Evolutionary conservation across 1,139 yeast species (phyloP).

Genomic region (Candida sp.): DNA sequence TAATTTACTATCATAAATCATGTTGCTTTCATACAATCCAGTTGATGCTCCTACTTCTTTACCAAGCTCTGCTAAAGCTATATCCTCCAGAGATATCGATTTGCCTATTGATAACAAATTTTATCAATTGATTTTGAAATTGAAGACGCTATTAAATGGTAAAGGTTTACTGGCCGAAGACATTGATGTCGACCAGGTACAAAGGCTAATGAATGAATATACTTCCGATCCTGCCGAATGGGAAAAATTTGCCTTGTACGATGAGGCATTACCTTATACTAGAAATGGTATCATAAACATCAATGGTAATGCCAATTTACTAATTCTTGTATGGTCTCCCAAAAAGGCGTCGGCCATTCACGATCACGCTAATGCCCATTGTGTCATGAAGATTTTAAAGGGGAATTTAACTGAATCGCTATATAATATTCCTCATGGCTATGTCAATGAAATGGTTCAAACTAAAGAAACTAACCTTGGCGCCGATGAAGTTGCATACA

Average conservation of each 20-base stretch:
- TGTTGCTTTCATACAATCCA: no score
- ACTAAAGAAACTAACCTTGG: constrained; percentile 31
- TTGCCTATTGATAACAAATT: constrained; percentile 8
- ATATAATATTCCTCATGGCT: constrained; percentile 47
- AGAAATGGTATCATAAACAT: constrained; percentile 67
- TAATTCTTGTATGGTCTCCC: constrained; percentile 72
- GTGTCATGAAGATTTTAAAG: constrained; percentile 60
- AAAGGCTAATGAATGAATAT: constrained; percentile 47
- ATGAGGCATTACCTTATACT: constrained; percentile 47
- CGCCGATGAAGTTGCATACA: constrained; percentile 59
- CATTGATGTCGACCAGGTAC: constrained; percentile 49
- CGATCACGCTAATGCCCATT: constrained; percentile 77
- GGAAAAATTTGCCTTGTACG: constrained; percentile 57
- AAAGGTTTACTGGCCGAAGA: constrained; percentile 46
- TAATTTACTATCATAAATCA: no score
- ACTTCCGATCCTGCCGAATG: constrained; percentile 52
- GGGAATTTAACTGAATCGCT: constrained; percentile 60
- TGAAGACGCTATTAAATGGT: constrained; percentile 31
- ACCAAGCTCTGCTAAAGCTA: no score
- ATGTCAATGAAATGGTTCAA: constrained; percentile 22
- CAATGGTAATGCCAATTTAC: constrained; percentile 65
- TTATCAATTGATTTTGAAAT: constrained; percentile 17
- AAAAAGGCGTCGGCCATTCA: constrained; percentile 66
- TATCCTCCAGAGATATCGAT: background rate
- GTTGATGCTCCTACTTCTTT: no score